Evolutionary conservation across 2,329 filamentous ascomycete genomes (phyloP).

Genomic region (Aureobasidium lini): DNA sequence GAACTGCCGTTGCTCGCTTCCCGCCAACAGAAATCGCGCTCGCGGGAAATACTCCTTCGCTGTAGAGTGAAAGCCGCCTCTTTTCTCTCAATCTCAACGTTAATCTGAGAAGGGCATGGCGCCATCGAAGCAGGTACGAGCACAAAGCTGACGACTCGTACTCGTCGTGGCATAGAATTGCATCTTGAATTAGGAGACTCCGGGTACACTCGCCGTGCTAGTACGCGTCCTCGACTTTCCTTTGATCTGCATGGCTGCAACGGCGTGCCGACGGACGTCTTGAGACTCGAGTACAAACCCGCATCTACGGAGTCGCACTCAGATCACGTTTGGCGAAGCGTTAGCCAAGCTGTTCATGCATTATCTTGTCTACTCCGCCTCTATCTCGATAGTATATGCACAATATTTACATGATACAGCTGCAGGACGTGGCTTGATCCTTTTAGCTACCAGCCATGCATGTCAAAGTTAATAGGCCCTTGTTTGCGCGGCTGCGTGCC

Average conservation of each 20-base stretch:
- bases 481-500: not conserved
- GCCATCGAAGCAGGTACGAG: not conserved
- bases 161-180: not conserved
- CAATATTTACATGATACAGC: not conserved
- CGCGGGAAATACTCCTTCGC: not conserved
- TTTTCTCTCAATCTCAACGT: not conserved
- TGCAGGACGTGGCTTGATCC: not conserved
- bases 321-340: not conserved
- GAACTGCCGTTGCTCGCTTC: slow-evolving; percentile 7
- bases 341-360: not conserved
- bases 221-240: slow-evolving; percentile 2
- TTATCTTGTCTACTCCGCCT: not conserved
- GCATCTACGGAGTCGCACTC: not conserved
- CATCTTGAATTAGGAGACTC: not conserved
- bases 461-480: not conserved
- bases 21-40: slow-evolving; percentile 6
- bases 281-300: not conserved
- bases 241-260: not conserved
- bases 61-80: not conserved
- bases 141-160: not conserved
- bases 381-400: not conserved
- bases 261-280: not conserved
- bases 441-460: not conserved
- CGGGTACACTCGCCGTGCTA: not conserved
- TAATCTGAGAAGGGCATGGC: not conserved